Evolutionary conservation across 495 filamentous ascomycete species (phyloP).

Genomic region (Neurospora hispaniola): DNA sequence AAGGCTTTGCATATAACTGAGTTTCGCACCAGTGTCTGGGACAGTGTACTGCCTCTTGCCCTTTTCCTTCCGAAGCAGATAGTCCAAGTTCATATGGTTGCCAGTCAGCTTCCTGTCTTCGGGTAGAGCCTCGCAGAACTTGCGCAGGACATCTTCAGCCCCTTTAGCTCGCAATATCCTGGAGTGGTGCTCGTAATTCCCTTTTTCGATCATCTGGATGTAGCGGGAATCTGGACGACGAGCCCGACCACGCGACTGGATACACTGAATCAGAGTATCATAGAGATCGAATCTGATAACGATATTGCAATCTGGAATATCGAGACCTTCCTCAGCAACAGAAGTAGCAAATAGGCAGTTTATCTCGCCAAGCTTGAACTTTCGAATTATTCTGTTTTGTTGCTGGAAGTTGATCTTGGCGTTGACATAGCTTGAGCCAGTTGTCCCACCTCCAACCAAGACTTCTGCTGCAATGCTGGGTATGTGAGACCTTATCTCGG

Average conservation of each 20-base stretch:
- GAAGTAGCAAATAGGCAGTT: slow-evolving; percentile 91
- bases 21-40: slow-evolving; percentile 58
- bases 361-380: slow-evolving; percentile 67
- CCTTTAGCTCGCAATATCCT: slow-evolving; percentile 37
- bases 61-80: slow-evolving; percentile 44
- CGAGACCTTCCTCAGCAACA: slow-evolving; percentile 89
- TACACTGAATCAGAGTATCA: slow-evolving; percentile 83
- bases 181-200: slow-evolving; percentile 49
- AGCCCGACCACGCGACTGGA: slow-evolving; percentile 89
- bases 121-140: slow-evolving; percentile 67
- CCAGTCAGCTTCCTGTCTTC: slow-evolving; percentile 62
- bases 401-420: slow-evolving; percentile 53
- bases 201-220: slow-evolving; percentile 67
- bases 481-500: slow-evolving; percentile 34
- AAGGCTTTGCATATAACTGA: slow-evolving; percentile 68
- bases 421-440: slow-evolving; percentile 16
- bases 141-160: slow-evolving; percentile 49
- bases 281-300: slow-evolving; percentile 89
- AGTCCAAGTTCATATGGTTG: slow-evolving; percentile 46
- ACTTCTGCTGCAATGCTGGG: slow-evolving; percentile 52
- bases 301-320: slow-evolving; percentile 91
- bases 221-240: slow-evolving; percentile 68
- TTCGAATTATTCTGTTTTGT: slow-evolving; percentile 65
- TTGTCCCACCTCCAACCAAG: slow-evolving; percentile 33
- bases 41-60: slow-evolving; percentile 51